phyloP scores from a whole-genome alignment of 768 basidiomycete species.

The Chalciporus piperatus region DNA sequence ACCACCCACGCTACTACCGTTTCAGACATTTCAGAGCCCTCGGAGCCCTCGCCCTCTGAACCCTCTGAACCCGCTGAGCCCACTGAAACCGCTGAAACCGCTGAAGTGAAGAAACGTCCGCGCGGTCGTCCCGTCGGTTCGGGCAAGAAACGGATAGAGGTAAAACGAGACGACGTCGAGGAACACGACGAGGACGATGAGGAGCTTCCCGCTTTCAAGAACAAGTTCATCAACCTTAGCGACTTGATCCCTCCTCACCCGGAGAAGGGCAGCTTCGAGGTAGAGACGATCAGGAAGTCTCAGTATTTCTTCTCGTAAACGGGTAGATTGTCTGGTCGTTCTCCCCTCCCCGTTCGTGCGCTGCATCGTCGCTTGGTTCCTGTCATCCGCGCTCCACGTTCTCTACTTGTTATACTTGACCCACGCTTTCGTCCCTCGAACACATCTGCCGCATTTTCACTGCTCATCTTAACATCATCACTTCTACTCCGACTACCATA shows the following conservation, averaged over 20 bases:
- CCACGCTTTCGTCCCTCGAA: background rate
- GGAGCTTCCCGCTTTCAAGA: constrained; percentile 27
- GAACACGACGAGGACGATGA: constrained; percentile 18
- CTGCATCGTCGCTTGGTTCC: background rate
- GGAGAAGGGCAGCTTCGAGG: constrained; percentile 81
- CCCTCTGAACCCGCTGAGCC: constrained; percentile 14
- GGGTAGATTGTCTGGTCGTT: constrained; percentile 4
- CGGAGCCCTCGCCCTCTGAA: too few relatives aligned
- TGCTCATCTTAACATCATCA: background rate
- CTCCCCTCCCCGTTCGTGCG: background rate
- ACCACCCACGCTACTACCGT: background rate
- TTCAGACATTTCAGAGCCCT: constrained; percentile 5
- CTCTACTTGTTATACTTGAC: background rate
- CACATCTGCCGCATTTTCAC: background rate
- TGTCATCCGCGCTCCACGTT: background rate
- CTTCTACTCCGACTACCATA: background rate
- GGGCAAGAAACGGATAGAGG: constrained; percentile 15
- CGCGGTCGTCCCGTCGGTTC: constrained; percentile 22
- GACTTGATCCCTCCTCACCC: constrained; percentile 82
- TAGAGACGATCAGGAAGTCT: constrained; percentile 75
- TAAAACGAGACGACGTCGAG: constrained; percentile 2
- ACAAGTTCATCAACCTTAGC: constrained; percentile 70
- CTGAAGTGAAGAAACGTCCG: background rate
- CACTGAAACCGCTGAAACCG: too few relatives aligned
- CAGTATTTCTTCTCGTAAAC: constrained; percentile 93